These are phyloP conservation scores for Saturnispora hagleri DNA, from an alignment of 805 yeast genomes.

Conservation along the genomic window DNA sequence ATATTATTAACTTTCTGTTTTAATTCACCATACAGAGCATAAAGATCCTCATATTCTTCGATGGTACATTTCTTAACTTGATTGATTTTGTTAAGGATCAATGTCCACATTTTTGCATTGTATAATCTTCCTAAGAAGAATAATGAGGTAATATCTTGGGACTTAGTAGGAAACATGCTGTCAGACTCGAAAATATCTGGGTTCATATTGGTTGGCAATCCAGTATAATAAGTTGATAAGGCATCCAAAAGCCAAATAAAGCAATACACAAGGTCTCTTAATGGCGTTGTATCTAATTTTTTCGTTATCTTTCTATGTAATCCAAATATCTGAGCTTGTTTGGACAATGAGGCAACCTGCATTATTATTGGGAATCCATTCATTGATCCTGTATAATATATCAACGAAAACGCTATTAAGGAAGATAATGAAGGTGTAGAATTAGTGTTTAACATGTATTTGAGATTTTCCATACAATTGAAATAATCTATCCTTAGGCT, in stretches of 20 bases:
- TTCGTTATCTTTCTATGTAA: conserved; percentile 15
- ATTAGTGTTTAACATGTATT: conserved; percentile 11
- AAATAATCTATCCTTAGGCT: conserved; percentile 12
- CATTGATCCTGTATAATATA: conserved; percentile 17
- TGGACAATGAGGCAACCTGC: conserved; percentile 13
- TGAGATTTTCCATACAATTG: conserved; percentile 16
- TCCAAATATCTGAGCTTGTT: conserved; percentile 15
- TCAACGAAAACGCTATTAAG: conserved; percentile 13
- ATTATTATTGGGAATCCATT: conserved; percentile 14
- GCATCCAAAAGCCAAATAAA: conserved; percentile 18
- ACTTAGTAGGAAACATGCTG: conserved; percentile 10
- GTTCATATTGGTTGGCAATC: conserved; percentile 17
- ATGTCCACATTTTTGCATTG: conserved; percentile 14
- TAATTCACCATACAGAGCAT: conserved; percentile 7
- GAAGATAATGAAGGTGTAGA: conserved; percentile 17
- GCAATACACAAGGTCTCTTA: conserved; percentile 16
- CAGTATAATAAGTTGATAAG: conserved; percentile 17
- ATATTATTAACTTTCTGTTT: conserved; percentile 9
- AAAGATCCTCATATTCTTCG: conserved; percentile 7
- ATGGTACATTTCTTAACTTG: conserved; percentile 11
- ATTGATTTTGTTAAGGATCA: conserved; percentile 14
- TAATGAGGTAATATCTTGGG: conserved; percentile 10
- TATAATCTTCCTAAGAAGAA: conserved; percentile 15
- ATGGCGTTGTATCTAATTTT: conserved; percentile 8
- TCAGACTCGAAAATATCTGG: conserved; percentile 14